A percentile compares a stretch with the other conserved stretches of the same genome.
Evolutionary conservation across 805 yeast genomes (phyloP).

Genomic region (Kazachstania psychrophila): DNA sequence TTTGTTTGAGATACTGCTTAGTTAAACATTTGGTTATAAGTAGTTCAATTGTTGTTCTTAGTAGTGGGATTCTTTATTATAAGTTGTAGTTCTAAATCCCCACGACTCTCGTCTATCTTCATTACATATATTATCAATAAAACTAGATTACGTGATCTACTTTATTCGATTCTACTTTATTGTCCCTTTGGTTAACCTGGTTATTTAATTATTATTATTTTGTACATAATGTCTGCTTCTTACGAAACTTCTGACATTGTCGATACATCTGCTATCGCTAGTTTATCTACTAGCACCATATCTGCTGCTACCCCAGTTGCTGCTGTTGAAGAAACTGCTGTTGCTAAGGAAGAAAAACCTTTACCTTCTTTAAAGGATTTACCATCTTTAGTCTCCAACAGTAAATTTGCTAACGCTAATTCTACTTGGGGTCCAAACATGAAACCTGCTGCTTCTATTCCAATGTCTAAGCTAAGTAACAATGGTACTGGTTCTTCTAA

Average conservation of each 20-base stretch:
- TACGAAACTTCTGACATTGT: neutral
- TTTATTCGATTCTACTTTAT: constrained; percentile 1
- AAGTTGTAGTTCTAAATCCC: too few relatives aligned
- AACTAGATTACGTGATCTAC: too few relatives aligned
- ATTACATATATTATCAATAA: too few relatives aligned
- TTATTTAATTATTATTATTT: neutral
- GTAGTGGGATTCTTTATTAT: too few relatives aligned
- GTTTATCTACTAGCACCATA: constrained; percentile 1
- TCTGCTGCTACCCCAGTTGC: neutral
- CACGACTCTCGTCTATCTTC: too few relatives aligned
- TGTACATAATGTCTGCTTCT: neutral
- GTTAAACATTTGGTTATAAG: too few relatives aligned
- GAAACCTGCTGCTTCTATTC: constrained; percentile 31
- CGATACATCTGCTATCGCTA: neutral
- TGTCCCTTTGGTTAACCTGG: constrained; percentile 7
- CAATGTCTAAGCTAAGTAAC: constrained; percentile 13
- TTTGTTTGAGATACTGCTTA: too few relatives aligned
- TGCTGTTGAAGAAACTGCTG: neutral
- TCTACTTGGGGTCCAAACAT: constrained; percentile 40
- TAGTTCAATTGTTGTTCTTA: too few relatives aligned
- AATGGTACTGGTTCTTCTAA: constrained; percentile 17
- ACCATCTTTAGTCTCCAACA: constrained; percentile 55
- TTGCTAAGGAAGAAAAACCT: constrained; percentile 5
- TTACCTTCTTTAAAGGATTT: constrained; percentile 38
- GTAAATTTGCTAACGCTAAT: constrained; percentile 21